Conservation (phyloP, 345 rosid species). For the Syzygium aqueum region DNA sequence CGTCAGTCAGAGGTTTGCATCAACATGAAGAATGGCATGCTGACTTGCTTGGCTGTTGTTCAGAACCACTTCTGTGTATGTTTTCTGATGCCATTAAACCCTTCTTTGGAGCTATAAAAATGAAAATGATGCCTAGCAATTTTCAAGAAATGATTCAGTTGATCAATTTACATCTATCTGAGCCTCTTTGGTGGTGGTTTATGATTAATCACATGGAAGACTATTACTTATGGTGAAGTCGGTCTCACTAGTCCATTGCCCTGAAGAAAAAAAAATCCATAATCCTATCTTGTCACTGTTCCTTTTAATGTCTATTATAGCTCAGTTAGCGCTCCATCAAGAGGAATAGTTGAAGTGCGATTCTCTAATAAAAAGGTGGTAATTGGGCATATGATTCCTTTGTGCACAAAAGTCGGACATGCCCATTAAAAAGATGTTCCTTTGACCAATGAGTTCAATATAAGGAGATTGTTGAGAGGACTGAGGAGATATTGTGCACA, state of each 20-base stretch:
- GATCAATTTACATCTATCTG: not conserved
- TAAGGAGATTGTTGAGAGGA: not conserved
- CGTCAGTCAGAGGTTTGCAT: constrained; percentile 43
- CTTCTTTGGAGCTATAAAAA: not conserved
- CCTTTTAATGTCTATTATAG: not conserved
- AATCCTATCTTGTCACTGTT: not conserved
- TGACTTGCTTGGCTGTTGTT: constrained; percentile 86
- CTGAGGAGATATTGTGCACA: not conserved
- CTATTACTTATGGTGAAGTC: not conserved
- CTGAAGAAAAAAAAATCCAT: not conserved
- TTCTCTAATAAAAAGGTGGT: not conserved
- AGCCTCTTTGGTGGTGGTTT: not conserved
- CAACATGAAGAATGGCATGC: constrained; percentile 67
- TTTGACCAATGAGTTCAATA: not conserved
- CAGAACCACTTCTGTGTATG: constrained; percentile 80
- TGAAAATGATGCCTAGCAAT: not conserved
- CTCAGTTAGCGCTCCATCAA: not conserved
- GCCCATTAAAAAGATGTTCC: not conserved
- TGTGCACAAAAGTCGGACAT: not conserved
- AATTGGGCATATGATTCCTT: not conserved
- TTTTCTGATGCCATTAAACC: not conserved
- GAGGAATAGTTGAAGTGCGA: not conserved
- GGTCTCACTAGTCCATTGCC: not conserved
- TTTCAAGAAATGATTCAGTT: not conserved
- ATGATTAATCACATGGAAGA: not conserved